Conservation (phyloP, 2,329 filamentous ascomycete genomes). For the Fusarium oxysporum region DNA sequence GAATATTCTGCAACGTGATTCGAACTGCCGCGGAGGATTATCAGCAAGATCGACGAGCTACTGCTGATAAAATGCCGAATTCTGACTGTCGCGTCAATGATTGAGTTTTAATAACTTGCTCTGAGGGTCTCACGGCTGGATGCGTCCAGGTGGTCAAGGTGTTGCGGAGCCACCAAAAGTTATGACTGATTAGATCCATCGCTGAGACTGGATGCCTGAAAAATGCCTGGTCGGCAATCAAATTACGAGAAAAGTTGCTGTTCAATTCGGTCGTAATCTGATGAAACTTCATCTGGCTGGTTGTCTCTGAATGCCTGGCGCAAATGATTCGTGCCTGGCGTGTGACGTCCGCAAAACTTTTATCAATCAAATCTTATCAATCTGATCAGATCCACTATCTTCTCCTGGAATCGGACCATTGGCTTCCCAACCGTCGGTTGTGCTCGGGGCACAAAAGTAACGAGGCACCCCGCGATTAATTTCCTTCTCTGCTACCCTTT, state of each 20-base stretch:
- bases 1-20: conserved; percentile 7
- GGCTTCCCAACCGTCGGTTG: conserved; percentile 40
- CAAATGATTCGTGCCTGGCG: conserved; percentile 36
- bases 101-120: conserved; percentile 5
- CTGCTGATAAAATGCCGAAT: conserved; percentile 10
- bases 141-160: conserved; percentile 14
- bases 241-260: conserved; percentile 24
- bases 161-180: conserved; percentile 10
- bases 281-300: conserved; percentile 12
- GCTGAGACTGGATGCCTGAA: conserved; percentile 17
- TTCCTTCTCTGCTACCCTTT: conserved; percentile 33
- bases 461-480: conserved; percentile 44
- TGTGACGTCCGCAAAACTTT: conserved; percentile 45
- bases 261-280: conserved; percentile 26
- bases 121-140: neutral
- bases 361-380: conserved; percentile 64
- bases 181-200: conserved; percentile 30
- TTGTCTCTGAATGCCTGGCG: conserved; percentile 29
- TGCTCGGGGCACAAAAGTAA: conserved; percentile 47
- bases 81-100: conserved; percentile 2
- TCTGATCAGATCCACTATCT: conserved; percentile 54
- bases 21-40: conserved; percentile 10
- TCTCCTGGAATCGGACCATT: conserved; percentile 53
- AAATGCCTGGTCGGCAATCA: conserved; percentile 18
- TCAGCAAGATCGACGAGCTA: neutral